Percentiles rank a stretch among this genome's conserved stretches.
Evolutionary conservation across 129 eudicot genomes (phyloP).

Genomic region (Heracleum sosnowskyi): DNA sequence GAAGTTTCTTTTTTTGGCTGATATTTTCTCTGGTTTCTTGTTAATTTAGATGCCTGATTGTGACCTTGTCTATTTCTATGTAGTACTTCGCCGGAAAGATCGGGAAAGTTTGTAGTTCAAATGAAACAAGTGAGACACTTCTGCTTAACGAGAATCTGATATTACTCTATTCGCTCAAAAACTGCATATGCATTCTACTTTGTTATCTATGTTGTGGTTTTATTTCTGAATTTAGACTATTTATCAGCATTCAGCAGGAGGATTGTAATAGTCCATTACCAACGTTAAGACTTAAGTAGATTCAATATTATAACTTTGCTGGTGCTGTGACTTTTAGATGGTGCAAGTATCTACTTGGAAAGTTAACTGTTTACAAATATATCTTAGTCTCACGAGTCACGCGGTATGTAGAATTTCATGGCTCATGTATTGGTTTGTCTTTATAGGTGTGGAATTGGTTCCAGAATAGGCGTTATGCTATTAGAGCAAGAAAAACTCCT

Average conservation of each 20-base stretch:
- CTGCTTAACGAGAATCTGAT: neutral
- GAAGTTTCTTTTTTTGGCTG: neutral
- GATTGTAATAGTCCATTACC: neutral
- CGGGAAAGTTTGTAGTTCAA: constrained; percentile 72
- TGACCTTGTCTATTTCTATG: constrained; percentile 18
- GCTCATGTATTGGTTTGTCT: neutral
- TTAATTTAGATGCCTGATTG: neutral
- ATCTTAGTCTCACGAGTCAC: neutral
- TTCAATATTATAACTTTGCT: neutral
- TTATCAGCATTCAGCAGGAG: neutral
- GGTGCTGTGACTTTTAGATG: neutral
- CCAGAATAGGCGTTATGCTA: constrained; percentile 92
- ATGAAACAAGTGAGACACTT: constrained; percentile 68
- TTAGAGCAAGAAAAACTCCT: constrained; percentile 65
- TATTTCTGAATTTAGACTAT: neutral
- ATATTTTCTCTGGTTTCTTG: neutral
- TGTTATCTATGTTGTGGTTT: neutral
- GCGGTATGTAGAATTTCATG: neutral
- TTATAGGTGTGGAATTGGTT: constrained; percentile 92
- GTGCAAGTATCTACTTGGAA: neutral
- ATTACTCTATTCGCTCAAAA: neutral
- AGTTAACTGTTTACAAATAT: neutral
- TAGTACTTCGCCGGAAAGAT: constrained; percentile 61
- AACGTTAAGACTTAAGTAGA: neutral
- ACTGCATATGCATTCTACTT: neutral